phyloP scores from a whole-genome alignment of 1,139 yeast genomes.

The Hyphopichia pseudoburtonii region DNA sequence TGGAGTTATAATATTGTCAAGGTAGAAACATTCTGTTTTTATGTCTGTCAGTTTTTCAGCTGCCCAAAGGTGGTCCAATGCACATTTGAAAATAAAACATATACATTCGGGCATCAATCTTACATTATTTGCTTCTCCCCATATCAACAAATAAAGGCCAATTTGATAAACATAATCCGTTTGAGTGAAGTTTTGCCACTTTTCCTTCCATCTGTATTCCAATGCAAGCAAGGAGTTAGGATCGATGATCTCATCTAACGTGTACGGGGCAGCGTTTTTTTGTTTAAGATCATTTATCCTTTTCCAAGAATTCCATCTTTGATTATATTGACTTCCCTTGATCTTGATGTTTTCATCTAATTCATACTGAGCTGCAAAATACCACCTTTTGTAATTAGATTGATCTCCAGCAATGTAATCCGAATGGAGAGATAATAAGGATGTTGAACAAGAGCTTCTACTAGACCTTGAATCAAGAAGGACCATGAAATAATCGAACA shows the following conservation, averaged over 20 bases:
- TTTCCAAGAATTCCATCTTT: conserved; percentile 13
- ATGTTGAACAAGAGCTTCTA: conserved; percentile 33
- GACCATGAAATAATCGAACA: conserved; percentile 39
- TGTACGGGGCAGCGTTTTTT: conserved; percentile 8
- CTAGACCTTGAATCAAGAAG: conserved; percentile 43
- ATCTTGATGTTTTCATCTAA: conserved; percentile 15
- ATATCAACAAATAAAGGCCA: conserved; percentile 34
- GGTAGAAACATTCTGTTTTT: conserved; percentile 19
- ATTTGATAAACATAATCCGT: conserved; percentile 29
- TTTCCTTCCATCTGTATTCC: conserved; percentile 24
- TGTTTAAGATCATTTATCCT: conserved; percentile 8
- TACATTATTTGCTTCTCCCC: conserved; percentile 47
- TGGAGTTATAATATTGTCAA: conserved; percentile 45
- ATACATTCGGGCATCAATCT: conserved; percentile 45
- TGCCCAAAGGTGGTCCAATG: conserved; percentile 21
- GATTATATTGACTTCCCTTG: conserved; percentile 5
- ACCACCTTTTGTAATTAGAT: conserved; percentile 45
- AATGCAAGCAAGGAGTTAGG: conserved; percentile 16
- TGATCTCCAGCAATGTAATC: conserved; percentile 45
- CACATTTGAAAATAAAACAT: conserved; percentile 37
- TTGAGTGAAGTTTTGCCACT: conserved; percentile 17
- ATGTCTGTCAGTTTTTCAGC: background rate
- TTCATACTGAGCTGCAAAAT: conserved; percentile 32
- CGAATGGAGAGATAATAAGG: conserved; percentile 36
- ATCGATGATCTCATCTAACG: conserved; percentile 15